Conservation (phyloP, 2,329 filamentous ascomycete species). For the Aspergillus sp. region DNA sequence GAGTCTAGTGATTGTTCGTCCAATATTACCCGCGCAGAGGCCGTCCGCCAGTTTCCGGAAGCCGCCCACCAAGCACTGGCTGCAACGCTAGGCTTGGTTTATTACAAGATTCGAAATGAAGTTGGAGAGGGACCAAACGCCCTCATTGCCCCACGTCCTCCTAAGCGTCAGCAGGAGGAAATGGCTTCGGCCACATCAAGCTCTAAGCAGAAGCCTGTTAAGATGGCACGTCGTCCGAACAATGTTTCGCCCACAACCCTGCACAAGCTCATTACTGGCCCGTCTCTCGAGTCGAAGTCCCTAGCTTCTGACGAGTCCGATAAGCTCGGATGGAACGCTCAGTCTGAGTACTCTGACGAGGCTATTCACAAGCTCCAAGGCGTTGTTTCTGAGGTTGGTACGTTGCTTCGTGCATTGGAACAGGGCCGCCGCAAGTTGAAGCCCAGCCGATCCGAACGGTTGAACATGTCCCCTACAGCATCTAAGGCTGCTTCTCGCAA, state of each 20-base stretch:
- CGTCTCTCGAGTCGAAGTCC: conserved; percentile 29
- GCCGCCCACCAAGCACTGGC: conserved; percentile 37
- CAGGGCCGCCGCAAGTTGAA: conserved; percentile 30
- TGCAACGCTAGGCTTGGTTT: conserved; percentile 35
- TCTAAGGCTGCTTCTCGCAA: conserved; percentile 21
- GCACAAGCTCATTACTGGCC: conserved; percentile 27
- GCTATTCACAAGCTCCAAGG: conserved; percentile 33
- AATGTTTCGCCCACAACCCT: conserved; percentile 26
- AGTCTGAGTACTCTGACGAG: conserved; percentile 33
- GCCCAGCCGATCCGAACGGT: conserved; percentile 27
- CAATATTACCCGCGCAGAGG: conserved; percentile 30
- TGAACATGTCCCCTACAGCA: conserved; percentile 27
- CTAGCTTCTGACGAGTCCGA: conserved; percentile 26
- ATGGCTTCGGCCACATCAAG: conserved; percentile 24
- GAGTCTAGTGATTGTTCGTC: conserved; percentile 33
- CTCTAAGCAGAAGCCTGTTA: conserved; percentile 30
- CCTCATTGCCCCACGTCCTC: conserved; percentile 22
- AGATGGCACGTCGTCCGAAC: conserved; percentile 28
- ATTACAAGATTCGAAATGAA: conserved; percentile 38
- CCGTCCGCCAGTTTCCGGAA: conserved; percentile 31
- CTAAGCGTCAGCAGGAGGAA: conserved; percentile 34
- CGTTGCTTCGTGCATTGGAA: conserved; percentile 31
- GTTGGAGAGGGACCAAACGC: conserved; percentile 29
- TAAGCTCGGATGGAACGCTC: conserved; percentile 30
- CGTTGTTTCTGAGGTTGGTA: conserved; percentile 29